These are phyloP conservation scores for Aureobasidium pullulans DNA, from an alignment of 2,329 filamentous ascomycete genomes.

Conservation along the genomic window DNA sequence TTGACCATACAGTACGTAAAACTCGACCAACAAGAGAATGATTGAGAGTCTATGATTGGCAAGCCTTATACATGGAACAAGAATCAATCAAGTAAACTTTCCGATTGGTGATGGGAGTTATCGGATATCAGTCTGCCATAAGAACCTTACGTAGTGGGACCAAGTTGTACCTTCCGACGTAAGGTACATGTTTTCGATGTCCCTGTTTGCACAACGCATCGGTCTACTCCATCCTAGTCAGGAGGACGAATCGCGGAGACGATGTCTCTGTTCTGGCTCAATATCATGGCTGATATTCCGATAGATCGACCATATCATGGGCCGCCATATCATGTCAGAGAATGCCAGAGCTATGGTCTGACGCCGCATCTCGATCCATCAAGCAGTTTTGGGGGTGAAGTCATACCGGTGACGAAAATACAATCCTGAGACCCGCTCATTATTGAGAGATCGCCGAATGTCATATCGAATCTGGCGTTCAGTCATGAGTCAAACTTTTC, in stretches of 20 bases:
- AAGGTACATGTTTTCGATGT: background rate
- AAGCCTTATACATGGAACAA: background rate
- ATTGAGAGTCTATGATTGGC: background rate
- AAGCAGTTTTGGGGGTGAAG: background rate
- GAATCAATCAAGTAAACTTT: background rate
- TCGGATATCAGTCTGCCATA: background rate
- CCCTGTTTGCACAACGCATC: background rate
- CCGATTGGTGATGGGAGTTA: background rate
- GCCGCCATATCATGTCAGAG: background rate
- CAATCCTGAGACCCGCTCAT: background rate
- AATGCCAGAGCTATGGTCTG: background rate
- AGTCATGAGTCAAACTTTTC: background rate
- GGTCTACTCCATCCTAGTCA: background rate
- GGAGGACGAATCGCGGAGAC: background rate
- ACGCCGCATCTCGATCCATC: background rate
- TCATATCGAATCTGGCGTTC: background rate
- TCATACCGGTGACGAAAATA: background rate
- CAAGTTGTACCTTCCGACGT: background rate
- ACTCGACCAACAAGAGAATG: background rate
- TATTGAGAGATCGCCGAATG: background rate
- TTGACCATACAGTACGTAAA: background rate
- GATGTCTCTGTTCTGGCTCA: background rate
- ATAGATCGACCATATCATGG: background rate
- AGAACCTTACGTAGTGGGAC: slow-evolving; percentile 1
- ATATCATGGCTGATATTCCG: background rate